Evolutionary conservation across 257 asterid genomes (phyloP), one percentile per base, ranked within the genome.

Genomic region (Solanum neorickii): DNA sequence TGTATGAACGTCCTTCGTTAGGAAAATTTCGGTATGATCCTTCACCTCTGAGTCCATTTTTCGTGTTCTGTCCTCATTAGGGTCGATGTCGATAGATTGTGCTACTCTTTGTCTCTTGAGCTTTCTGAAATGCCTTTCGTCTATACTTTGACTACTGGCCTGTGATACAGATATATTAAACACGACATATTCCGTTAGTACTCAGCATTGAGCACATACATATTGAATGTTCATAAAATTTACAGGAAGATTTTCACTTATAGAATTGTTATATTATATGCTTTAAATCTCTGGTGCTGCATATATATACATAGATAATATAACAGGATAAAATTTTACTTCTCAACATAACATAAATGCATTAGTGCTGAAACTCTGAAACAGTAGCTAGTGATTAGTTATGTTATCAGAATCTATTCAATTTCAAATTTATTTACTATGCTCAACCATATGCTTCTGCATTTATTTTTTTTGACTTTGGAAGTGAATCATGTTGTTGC

Each of bases 41-140:
- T 47, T 89, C 82, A 42, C 56, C 18, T 13, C 52, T 6, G 68
- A 82, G 80, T 52, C 87, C 78, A 46, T 29, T 23, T 39, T 88
- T 65, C 10, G 29, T 9, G 35, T 76, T 70, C 25, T 82, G 49
- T 69, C 84, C 82, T 76, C 83, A 14, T 29, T 25, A 77, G 59
- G 68, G 20, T n/a, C 3, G 11, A n/a, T 75, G 15, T 21, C 18
- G 14, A 27, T 2, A 66, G 11, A 20, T 49, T 56, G 23, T n/a
- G 37, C 75, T 46, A 82, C 75, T 75, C 76, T 89, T 66, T 52
- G 86, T 56, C 80, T 89, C 89, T 89, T 89, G 56, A 13, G 76
- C 84, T 83, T 84, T 23, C 82, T 80, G 44, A 60, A 62, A 4
- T 65, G 42, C 2, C 31, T 25, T 39, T 33, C 76, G 6, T n/a